Conservation (phyloP, 1,284 basidiomycete species). For the Rhizoctonia solani region DNA sequence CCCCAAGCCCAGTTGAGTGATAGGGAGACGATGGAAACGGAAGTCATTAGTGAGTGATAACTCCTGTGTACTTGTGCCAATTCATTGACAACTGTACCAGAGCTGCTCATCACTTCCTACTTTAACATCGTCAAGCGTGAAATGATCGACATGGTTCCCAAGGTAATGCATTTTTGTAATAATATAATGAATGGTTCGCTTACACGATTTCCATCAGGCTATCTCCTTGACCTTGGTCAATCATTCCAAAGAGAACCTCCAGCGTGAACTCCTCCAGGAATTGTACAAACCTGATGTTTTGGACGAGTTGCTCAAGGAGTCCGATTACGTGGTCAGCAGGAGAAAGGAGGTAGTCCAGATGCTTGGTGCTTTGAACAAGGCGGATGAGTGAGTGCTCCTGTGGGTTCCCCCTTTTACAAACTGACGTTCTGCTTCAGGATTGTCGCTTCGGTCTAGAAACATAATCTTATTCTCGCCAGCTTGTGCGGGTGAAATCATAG, state of each 20-base stretch:
- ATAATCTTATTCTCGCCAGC: neutral
- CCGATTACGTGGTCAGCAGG: constrained; percentile 78
- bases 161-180: constrained; percentile 44
- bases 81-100: constrained; percentile 49
- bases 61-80: constrained; percentile 36
- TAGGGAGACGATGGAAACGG: constrained; percentile 96
- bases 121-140: constrained; percentile 98
- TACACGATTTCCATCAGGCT: constrained; percentile 51
- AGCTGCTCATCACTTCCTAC: constrained; percentile 89
- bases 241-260: constrained; percentile 90
- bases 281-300: constrained; percentile 91
- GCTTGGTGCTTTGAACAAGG: constrained; percentile 88
- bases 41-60: constrained; percentile 90
- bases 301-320: constrained; percentile 91
- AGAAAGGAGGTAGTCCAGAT: constrained; percentile 89
- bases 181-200: neutral
- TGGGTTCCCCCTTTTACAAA: neutral
- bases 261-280: constrained; percentile 86
- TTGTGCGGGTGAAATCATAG: neutral
- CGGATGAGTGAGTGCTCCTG: constrained; percentile 74
- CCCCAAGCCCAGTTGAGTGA: constrained; percentile 94
- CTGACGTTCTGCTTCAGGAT: constrained; percentile 37
- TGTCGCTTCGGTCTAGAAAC: constrained; percentile 39
- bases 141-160: constrained; percentile 99
- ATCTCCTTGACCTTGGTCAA: constrained; percentile 93